These are phyloP conservation scores for Nematodospora anomalae DNA, from an alignment of 1,139 yeast genomes.

Conservation along the genomic window DNA sequence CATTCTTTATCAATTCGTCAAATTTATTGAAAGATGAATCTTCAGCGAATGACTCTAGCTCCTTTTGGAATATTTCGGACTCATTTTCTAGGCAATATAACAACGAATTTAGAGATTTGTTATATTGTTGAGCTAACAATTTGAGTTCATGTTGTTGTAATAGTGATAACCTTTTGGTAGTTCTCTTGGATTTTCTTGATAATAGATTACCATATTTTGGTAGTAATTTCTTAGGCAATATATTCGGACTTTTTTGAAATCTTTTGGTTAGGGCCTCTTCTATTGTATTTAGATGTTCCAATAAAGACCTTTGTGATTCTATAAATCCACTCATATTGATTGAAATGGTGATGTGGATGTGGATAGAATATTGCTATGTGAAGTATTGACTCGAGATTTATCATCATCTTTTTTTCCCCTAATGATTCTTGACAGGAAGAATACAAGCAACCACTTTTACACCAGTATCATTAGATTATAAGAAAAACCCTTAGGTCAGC, in stretches of 20 bases:
- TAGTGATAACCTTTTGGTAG: slow-evolving; percentile 43
- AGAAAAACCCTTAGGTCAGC: no score
- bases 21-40: slow-evolving; percentile 39
- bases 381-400: no score
- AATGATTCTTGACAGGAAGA: no score
- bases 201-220: slow-evolving; percentile 13
- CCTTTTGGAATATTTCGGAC: slow-evolving; percentile 18
- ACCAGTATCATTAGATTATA: no score
- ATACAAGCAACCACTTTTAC: no score
- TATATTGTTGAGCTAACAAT: slow-evolving; percentile 50
- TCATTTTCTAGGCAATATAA: slow-evolving; percentile 17
- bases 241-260: slow-evolving; percentile 30
- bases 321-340: slow-evolving; percentile 31
- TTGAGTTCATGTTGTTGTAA: slow-evolving; percentile 72
- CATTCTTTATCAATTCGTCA: slow-evolving; percentile 36
- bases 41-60: slow-evolving; percentile 28
- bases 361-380: no score
- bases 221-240: slow-evolving; percentile 16
- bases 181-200: slow-evolving; percentile 13
- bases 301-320: slow-evolving; percentile 35
- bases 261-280: slow-evolving; percentile 34
- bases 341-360: not conserved
- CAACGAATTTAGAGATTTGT: slow-evolving; percentile 15
- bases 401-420: no score
- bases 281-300: slow-evolving; percentile 40